Percentiles rank a stretch among this genome's conserved stretches.
Evolutionary conservation across 1,139 yeast species (phyloP).

Genomic region (Suhomyces choctaworum): DNA sequence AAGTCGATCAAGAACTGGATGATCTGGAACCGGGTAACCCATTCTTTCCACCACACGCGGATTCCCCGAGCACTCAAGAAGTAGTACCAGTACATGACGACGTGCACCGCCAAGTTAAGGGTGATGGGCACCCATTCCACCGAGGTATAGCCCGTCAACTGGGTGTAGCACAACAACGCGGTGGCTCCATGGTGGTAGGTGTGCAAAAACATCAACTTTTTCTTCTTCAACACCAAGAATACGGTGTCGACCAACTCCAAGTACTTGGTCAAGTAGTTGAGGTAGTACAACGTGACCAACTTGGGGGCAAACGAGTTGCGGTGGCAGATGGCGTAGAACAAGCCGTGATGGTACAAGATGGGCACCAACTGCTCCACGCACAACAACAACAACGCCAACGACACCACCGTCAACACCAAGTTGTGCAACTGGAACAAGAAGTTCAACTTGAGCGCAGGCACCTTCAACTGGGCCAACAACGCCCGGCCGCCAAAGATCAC

Average conservation of each 20-base stretch:
- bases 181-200: conserved; percentile 99
- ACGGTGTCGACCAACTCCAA: conserved; percentile 89
- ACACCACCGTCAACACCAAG: conserved; percentile 66
- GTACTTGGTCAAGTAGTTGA: conserved; percentile 76
- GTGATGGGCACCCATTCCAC: conserved; percentile 95
- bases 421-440: conserved; percentile 72
- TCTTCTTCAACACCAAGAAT: conserved; percentile 87
- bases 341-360: conserved; percentile 71
- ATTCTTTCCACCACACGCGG: conserved; percentile 99
- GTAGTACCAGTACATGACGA: conserved; percentile 98
- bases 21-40: conserved; percentile 97
- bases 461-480: conserved; percentile 46
- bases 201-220: conserved; percentile 87
- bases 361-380: conserved; percentile 86
- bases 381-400: conserved; percentile 65
- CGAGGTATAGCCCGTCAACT: conserved; percentile 84
- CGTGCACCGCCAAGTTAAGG: conserved; percentile 89
- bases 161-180: conserved; percentile 92
- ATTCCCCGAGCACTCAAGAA: conserved; percentile 91
- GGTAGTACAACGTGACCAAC: conserved; percentile 78
- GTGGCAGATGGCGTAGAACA: conserved; percentile 84
- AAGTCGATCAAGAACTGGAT: conserved; percentile 90
- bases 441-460: conserved; percentile 72
- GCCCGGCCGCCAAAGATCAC: conserved; percentile 79
- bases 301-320: conserved; percentile 81